These are phyloP conservation scores for Aspergillus aculeatus DNA, from an alignment of 2,329 filamentous ascomycete species.

Conservation along the genomic window DNA sequence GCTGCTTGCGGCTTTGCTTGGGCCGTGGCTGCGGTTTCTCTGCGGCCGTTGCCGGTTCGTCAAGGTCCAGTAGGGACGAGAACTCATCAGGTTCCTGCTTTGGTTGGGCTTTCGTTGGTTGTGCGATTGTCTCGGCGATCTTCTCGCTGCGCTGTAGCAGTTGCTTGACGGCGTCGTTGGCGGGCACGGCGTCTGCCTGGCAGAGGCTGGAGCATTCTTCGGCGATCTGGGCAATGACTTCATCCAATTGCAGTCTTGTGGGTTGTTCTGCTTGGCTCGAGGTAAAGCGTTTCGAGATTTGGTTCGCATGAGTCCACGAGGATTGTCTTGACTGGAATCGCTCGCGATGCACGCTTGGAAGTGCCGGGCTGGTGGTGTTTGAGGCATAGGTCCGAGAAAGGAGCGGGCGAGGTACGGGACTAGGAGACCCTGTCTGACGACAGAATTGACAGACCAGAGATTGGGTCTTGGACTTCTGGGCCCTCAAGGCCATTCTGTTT, in stretches of 20 bases:
- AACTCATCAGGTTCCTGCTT: constrained; percentile 37
- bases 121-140: constrained; percentile 32
- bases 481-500: constrained; percentile 36
- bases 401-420: constrained; percentile 19
- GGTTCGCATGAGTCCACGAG: constrained; percentile 4
- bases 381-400: constrained; percentile 23
- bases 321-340: constrained; percentile 20
- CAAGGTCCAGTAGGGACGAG: constrained; percentile 42
- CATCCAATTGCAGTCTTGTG: constrained; percentile 16
- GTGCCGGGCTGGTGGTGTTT: constrained; percentile 7
- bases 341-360: constrained; percentile 12
- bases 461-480: constrained; percentile 25
- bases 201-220: constrained; percentile 30
- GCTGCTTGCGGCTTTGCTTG: constrained; percentile 32
- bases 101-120: constrained; percentile 14
- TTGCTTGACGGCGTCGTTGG: constrained; percentile 35
- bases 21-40: constrained; percentile 23
- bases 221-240: constrained; percentile 32
- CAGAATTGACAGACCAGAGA: constrained; percentile 41
- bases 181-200: constrained; percentile 31
- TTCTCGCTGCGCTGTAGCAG: constrained; percentile 38
- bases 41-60: constrained; percentile 34
- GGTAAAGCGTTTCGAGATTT: constrained; percentile 17
- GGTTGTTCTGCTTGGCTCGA: constrained; percentile 16
- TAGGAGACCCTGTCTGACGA: constrained; percentile 30